Conservation (phyloP, 176 grass and related monocot species). For the maize (Zea mays) region DNA sequence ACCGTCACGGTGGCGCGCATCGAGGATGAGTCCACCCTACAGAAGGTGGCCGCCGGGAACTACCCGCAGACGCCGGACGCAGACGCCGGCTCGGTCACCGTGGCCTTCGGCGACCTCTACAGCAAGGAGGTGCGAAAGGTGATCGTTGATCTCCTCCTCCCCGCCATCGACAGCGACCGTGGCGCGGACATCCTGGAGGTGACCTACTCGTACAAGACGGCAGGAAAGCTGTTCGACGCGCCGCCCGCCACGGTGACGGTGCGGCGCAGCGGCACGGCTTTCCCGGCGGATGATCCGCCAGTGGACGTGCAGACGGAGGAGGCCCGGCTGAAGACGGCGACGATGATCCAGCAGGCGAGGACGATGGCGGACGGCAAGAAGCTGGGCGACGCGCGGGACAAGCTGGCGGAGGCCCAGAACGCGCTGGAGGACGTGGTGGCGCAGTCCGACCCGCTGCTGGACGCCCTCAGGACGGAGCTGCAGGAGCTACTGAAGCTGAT, state of each 20-base stretch:
- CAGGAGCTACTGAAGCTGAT: conserved; percentile 11
- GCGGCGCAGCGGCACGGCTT: not conserved
- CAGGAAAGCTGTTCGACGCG: not conserved
- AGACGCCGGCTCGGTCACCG: not conserved
- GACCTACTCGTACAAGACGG: not conserved
- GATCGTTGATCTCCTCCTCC: conserved; percentile 2
- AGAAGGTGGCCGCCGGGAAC: not conserved
- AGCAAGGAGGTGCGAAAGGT: conserved; percentile 23
- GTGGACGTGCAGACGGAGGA: not conserved
- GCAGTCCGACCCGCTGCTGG: not conserved
- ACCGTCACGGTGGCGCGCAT: not conserved
- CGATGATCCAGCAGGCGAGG: conserved; percentile 6
- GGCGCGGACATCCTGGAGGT: not conserved
- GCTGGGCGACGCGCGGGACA: conserved; percentile 4
- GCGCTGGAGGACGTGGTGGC: conserved; percentile 30
- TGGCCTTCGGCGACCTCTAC: conserved; percentile 35
- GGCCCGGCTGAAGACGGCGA: conserved; percentile 14
- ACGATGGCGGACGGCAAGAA: not conserved
- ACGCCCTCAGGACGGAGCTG: conserved; percentile 14
- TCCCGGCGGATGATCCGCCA: not conserved
- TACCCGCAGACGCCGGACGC: not conserved
- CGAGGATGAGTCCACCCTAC: not conserved
- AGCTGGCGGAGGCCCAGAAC: conserved; percentile 36
- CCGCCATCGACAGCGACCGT: not conserved
- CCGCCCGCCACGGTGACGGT: not conserved